Evolutionary conservation across 768 basidiomycete genomes (phyloP).

Genomic region (Mycena rosella): DNA sequence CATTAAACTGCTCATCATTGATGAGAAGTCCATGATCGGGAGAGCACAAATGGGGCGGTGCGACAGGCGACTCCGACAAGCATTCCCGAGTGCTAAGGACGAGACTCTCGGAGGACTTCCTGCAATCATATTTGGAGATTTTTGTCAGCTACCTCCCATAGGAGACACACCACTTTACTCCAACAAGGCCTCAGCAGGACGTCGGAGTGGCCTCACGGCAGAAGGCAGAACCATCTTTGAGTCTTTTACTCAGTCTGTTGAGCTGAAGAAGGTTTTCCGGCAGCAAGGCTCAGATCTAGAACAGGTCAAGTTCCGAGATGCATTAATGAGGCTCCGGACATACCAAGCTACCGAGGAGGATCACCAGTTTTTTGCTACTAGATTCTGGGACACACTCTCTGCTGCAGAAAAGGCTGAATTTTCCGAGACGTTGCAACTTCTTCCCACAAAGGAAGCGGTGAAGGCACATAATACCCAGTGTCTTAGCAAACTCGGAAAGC

Average conservation of each 20-base stretch:
- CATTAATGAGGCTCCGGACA: slow-evolving; percentile 2
- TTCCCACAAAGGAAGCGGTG: slow-evolving; percentile 25
- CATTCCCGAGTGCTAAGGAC: slow-evolving; percentile 23
- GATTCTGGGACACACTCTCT: slow-evolving; percentile 11
- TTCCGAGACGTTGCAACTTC: slow-evolving; percentile 3
- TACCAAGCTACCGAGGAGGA: not conserved
- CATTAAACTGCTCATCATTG: slow-evolving; percentile 39
- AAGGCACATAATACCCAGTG: not conserved
- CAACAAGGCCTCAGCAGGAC: not conserved
- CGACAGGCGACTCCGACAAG: slow-evolving; percentile 36
- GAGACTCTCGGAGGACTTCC: slow-evolving; percentile 37
- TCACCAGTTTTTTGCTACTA: not conserved
- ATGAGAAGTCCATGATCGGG: slow-evolving; percentile 47
- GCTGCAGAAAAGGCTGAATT: not conserved
- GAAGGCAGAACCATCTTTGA: not conserved
- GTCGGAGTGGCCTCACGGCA: not conserved
- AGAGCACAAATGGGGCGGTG: slow-evolving; percentile 31
- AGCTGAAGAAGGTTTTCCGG: not conserved
- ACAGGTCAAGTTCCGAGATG: not conserved
- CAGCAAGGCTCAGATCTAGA: not conserved
- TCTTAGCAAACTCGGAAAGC: slow-evolving; percentile 6
- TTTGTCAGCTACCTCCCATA: slow-evolving; percentile 44
- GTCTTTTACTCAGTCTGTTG: slow-evolving; percentile 5
- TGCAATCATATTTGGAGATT: slow-evolving; percentile 43
- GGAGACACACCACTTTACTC: slow-evolving; percentile 10